These are phyloP conservation scores for Cladophialophora chaetospira DNA, from an alignment of 2,329 filamentous ascomycete genomes.

Conservation along the genomic window DNA sequence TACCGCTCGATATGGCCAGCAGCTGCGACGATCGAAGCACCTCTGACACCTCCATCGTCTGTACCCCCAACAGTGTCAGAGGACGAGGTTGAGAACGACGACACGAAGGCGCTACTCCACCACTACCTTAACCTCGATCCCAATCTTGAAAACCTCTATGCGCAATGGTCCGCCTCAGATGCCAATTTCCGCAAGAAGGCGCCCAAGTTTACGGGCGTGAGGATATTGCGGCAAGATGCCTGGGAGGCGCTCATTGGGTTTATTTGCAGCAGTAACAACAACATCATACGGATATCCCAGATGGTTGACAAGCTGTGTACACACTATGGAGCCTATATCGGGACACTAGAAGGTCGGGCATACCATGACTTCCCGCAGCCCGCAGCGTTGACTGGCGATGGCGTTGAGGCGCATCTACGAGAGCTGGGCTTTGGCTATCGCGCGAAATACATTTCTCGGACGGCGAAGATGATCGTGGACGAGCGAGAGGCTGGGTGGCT, in stretches of 20 bases:
- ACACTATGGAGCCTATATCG: slow-evolving; percentile 79
- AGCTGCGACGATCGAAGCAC: slow-evolving; percentile 31
- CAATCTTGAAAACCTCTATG: slow-evolving; percentile 75
- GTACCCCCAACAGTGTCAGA: slow-evolving; percentile 39
- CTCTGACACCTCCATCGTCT: slow-evolving; percentile 43
- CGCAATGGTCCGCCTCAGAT: slow-evolving; percentile 83
- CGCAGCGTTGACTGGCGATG: slow-evolving; percentile 67
- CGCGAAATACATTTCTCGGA: slow-evolving; percentile 87
- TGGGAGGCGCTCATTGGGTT: slow-evolving; percentile 95
- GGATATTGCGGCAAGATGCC: slow-evolving; percentile 89
- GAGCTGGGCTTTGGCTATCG: slow-evolving; percentile 91
- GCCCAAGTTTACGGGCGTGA: slow-evolving; percentile 82
- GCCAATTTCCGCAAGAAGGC: slow-evolving; percentile 87
- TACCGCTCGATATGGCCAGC: slow-evolving; percentile 69
- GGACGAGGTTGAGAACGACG: slow-evolving; percentile 46
- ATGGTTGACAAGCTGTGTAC: slow-evolving; percentile 93
- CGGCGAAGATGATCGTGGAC: slow-evolving; percentile 71
- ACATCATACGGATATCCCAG: slow-evolving; percentile 89
- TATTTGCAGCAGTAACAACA: slow-evolving; percentile 99
- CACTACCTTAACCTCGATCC: slow-evolving; percentile 86
- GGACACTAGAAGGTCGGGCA: slow-evolving; percentile 65
- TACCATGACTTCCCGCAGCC: slow-evolving; percentile 89
- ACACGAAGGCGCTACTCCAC: slow-evolving; percentile 69
- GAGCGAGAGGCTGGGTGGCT: slow-evolving; percentile 75
- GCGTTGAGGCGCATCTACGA: slow-evolving; percentile 79